Evolutionary conservation across 1,284 basidiomycete species (phyloP).

Genomic region (Rhizoctonia solani): DNA sequence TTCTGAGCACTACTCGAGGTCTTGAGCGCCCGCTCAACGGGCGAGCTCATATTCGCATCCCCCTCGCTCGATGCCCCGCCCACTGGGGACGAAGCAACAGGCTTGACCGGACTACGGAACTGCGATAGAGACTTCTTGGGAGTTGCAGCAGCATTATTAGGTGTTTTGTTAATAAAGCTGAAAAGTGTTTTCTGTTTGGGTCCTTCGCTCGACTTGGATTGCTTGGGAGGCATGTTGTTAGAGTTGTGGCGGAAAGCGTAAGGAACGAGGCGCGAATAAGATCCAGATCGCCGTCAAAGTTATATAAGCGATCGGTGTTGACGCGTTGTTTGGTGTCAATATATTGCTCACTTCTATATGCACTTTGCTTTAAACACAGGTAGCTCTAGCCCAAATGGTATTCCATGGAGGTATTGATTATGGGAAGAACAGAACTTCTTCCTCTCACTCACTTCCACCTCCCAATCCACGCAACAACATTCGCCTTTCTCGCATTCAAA

Average conservation of each 20-base stretch:
- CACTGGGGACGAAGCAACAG: slow-evolving; percentile 1
- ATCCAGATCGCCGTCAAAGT: slow-evolving; percentile 5
- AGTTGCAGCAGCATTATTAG: background rate
- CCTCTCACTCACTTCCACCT: slow-evolving; percentile 35
- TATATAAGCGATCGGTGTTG: slow-evolving; percentile 28
- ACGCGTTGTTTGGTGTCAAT: slow-evolving; percentile 26
- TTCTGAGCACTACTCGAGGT: slow-evolving; percentile 18
- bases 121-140: slow-evolving; percentile 22
- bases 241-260: slow-evolving; percentile 4
- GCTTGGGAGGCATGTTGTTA: slow-evolving; percentile 20
- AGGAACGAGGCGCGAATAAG: background rate
- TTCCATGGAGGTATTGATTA: too few species aligned
- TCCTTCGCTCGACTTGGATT: slow-evolving; percentile 14
- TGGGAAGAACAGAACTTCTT: background rate
- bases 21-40: slow-evolving; percentile 1
- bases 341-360: background rate
- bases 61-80: slow-evolving; percentile 22
- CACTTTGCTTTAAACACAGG: too few species aligned
- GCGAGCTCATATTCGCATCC: slow-evolving; percentile 17
- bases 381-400: too few species aligned
- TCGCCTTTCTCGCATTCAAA: slow-evolving; percentile 40
- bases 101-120: slow-evolving; percentile 9
- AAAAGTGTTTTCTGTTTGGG: slow-evolving; percentile 31
- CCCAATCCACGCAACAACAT: slow-evolving; percentile 42
- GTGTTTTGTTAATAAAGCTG: slow-evolving; percentile 15